Evolutionary conservation across 345 rosid species (phyloP), one percentile per base, ranked within the genome.

Genomic region (Iberis pinnata): DNA sequence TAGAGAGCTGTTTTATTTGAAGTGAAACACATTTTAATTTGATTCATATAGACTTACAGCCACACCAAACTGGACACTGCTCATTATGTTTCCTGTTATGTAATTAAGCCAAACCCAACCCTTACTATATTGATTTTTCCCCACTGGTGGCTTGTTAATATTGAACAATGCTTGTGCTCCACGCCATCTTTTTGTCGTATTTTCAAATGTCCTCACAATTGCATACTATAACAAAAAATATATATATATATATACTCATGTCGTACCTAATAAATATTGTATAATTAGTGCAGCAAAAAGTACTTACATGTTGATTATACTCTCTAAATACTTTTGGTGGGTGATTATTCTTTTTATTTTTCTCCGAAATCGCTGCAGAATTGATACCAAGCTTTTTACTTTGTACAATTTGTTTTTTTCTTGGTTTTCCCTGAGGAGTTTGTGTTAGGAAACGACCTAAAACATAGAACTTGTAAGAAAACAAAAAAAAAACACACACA

Each of bases 81-180:
- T 44, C 10, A 57, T 43, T 7, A 10, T 7, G 32, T 44, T 12
- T 6, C 22, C 15, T 18, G 33, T 43, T 57, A 22, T 57, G 8
- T 57, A 52, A 33, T 43, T 57, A 9, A 57, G 33, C 61, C 61
- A 57, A 44, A 57, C 12, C 61, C 61, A 57, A 43, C 22, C 42
- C 11, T 57, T 57, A 33, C 61, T 44, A 56, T 43, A 57, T 12
- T 57, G 61, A 20, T 44, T 2, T 20, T 20, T 14, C 22, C 10
- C 9, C 15, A 44, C 52, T 12, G 0, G 7, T 57, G 52, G 61
- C 20, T 33, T 43, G 61, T 43, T 19, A 11, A 57, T 33, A 43
- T 14, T 24, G 24, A 56, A 32, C 19, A 43, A 5, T 3, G 51
- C 61, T 56, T 32, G 42, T 6, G 51, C 61, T 56, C 61, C 61